Base-by-base conservation (phyloP, 768 basidiomycete species). In the Goffeauzyma gilvescens region DNA sequence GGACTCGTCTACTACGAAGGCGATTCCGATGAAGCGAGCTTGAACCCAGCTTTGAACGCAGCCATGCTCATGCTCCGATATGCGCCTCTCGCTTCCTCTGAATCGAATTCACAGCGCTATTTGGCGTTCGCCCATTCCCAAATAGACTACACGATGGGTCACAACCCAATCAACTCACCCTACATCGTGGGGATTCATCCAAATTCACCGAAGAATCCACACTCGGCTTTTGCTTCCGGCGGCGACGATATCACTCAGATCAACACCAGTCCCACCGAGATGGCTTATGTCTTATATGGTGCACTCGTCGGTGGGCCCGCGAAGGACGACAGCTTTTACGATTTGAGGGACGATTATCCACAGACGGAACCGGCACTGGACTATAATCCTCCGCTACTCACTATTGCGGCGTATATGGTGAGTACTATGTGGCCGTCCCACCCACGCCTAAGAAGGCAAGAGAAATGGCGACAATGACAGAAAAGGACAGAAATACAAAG, bases 101-200 rank as follows among this genome's bases (percentile, higher is more conserved):
- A 44, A 22, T 7, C 25, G 23, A 34, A 13, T n/a, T 22, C 3
- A 33, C 44, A 21, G n/a, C 25, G 10, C 5, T 41, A 21, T 32
- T 48, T 84, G 81, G 62, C 64, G 36, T 86, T 79, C 55, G 81
- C 83, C 0, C 72, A 77, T 58, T 66, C 63, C 25, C 87, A 95
- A 60, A 52, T 89, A 9, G 72, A 80, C 55, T 95, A 93, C 61
- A 71, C 69, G 3, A 70, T 93, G 5, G 89, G 89, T 27, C 74
- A 79, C 38, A 95, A 95, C 57, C 78, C 86, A 0, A 89, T 87
- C 84, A 75, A 73, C 8, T 14, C 50, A 76, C 79, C 74, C 1
- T 95, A 93, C 60, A 64, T 93, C 37, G 85, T 93, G 18, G 87
- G 89, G 28, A 67, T 71, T 36, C 84, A 90, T 63, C 83, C 86